Conservation (phyloP, 164 flowering plant genomes). For the Warburgia ugandensis region DNA sequence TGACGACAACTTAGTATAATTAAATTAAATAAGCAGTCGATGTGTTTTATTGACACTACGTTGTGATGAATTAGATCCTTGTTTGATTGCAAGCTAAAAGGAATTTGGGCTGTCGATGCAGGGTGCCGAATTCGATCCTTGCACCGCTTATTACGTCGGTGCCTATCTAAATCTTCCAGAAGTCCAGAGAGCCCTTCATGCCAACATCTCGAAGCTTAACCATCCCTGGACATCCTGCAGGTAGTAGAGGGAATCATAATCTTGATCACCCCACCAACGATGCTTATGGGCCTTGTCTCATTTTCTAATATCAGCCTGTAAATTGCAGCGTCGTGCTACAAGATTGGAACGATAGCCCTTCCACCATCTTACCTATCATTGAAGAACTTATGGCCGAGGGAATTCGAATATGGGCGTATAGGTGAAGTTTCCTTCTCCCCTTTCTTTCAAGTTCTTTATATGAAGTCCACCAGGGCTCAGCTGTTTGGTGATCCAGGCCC, state of each 20-base stretch:
- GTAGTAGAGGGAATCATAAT: no score
- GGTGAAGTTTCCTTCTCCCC: no score
- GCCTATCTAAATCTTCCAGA: slow-evolving; percentile 48
- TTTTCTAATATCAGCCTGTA: not conserved
- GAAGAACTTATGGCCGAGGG: slow-evolving; percentile 43
- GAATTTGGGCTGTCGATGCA: slow-evolving; percentile 5
- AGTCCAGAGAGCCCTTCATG: slow-evolving; percentile 73
- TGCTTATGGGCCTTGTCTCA: no score
- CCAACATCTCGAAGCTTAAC: slow-evolving; percentile 18
- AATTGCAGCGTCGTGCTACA: slow-evolving; percentile 30
- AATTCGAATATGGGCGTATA: slow-evolving; percentile 66
- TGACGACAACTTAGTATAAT: no score
- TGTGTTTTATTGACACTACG: not conserved
- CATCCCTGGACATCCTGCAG: slow-evolving; percentile 28
- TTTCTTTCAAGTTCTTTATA: no score
- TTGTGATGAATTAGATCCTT: not conserved
- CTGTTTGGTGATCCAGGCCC: no score
- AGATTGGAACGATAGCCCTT: slow-evolving; percentile 39
- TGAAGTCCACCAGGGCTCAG: no score
- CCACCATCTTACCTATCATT: slow-evolving; percentile 44
- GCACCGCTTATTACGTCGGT: slow-evolving; percentile 39
- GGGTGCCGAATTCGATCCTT: slow-evolving; percentile 41
- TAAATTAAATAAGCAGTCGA: no score
- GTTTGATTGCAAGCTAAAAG: no score
- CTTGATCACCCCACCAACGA: no score